Evolutionary conservation across 495 filamentous ascomycete species (phyloP), one percentile per base, ranked within the genome.

Genomic region (Talaromyces ruber): DNA sequence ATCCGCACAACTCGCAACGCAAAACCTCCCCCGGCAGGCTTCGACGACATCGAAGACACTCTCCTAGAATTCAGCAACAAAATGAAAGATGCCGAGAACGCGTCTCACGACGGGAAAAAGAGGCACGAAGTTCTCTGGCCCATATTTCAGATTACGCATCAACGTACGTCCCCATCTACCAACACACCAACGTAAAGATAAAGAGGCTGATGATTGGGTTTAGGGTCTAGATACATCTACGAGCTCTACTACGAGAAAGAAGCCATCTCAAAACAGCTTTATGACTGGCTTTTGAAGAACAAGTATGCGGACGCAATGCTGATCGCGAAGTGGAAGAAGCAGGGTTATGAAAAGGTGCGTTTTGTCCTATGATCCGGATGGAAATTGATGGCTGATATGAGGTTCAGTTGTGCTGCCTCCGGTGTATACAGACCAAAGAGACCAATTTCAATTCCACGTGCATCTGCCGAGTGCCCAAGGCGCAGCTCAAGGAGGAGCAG

Each of bases 271-370:
- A 92, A 90, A 73, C 79, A 84, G 71, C 81, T 98, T 14, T 99
- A 99, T 72, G 93, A 97, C 64, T 99, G 90, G 88, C 79, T 98
- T 67, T 80, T 98, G 52, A 99, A 99, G 82, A 96, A 97, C 72
- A 86, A 87, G 54, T 98, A 99, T 72, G 94, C 91, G 9, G 94
- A 99, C 78, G 84, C 89, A 21, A 93, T 88, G 72, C 77, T 99
- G 64, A 98, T 99, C 69, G 94, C 94, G 16, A 98, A 99, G 77
- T 99, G 94, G 94, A 99, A 99, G 83, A 99, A 98, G 77, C 89
- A 93, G 69, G 95, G 94, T 22, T 99, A 99, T 75, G 94, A 98
- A 76, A 97, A 98, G 86, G 89, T 91, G 74, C 54, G 80, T 72
- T 58, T 26, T 30, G 56, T 58, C 29, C 39, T 50, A 8, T 25